Evolutionary conservation across 148 eudicot species (phyloP), one percentile per base, ranked within the genome.

Genomic region (Cornus florida): DNA sequence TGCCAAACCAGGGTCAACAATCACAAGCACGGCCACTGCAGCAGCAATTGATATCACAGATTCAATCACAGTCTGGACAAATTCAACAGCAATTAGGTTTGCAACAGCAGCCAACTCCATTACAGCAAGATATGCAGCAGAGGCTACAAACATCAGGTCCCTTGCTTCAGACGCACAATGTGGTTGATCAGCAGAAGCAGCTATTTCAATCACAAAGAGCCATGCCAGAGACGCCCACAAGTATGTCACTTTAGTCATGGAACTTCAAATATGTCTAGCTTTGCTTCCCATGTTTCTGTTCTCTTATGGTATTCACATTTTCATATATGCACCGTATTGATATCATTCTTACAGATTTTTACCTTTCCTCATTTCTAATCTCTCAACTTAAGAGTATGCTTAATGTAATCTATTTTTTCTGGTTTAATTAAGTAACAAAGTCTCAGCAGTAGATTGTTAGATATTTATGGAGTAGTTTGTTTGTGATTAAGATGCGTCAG

Each of bases 131-230:
- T 71, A 87, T 92, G 93, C 98, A 95, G 73, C 95, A 91, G 77
- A 88, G 96, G 82, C 83, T 88, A 67, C 97, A 91, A 87, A 72
- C 88, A 77, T 81, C 94, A 62, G 91, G 86, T 74, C 82, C 92
- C 62, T 80, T 92, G 82, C 93, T 90, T 84, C 97, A 89, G 78
- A 90, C 91, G 53, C 98, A 87, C 77, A 90, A 85, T 84, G 66
- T 88, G 70, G 82, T 84, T 75, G 99, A 96, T 85, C 99, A 89
- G 77, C 99, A 92, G 84, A 93, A 95, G 83, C 92, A 89, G 81
- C 76, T 92, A 67, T 86, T 87, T 80, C 99, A 89, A 79, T 76
- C 94, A 35, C 97, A 90, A 83, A 90, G 97, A 84, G 86, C 84
- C 60, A 85, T 87, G 74, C 82, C 88, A 22, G 99, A 96, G 70